Percentiles rank a stretch among this genome's conserved stretches.
phyloP scores from a whole-genome alignment of 1,284 basidiomycete genomes.

The Baeospora myosura region DNA sequence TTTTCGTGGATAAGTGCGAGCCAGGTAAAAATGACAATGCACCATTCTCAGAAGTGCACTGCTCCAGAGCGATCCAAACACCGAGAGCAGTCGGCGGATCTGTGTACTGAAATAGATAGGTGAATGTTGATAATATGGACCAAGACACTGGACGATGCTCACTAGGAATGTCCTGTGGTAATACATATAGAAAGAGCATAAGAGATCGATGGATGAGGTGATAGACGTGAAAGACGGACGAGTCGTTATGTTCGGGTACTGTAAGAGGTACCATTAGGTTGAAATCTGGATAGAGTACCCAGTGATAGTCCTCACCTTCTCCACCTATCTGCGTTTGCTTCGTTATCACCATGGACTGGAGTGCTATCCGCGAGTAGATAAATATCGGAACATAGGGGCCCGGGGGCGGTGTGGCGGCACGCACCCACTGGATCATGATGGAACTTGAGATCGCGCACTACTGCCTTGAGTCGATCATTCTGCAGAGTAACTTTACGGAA shows the following conservation, averaged over 20 bases:
- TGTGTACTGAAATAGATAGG: slow-evolving; percentile 61
- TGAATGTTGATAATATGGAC: not conserved
- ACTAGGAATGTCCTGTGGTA: slow-evolving; percentile 64
- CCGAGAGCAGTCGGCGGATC: slow-evolving; percentile 87
- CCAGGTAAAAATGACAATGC: slow-evolving; percentile 89
- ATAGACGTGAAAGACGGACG: slow-evolving; percentile 43
- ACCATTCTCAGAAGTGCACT: slow-evolving; percentile 78
- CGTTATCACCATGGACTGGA: slow-evolving; percentile 94
- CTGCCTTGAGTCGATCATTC: slow-evolving; percentile 55
- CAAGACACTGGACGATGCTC: slow-evolving; percentile 7
- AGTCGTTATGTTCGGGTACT: slow-evolving; percentile 79
- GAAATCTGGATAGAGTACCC: slow-evolving; percentile 3
- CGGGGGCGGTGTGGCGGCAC: too few species aligned
- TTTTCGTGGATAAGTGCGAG: slow-evolving; percentile 70
- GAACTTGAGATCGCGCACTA: slow-evolving; percentile 72
- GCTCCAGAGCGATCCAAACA: slow-evolving; percentile 93
- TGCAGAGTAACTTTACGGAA: slow-evolving; percentile 76
- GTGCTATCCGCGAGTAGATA: slow-evolving; percentile 35
- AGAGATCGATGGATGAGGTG: not conserved
- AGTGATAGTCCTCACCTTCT: slow-evolving; percentile 51
- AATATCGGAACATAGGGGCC: too few species aligned
- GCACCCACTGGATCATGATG: slow-evolving; percentile 78
- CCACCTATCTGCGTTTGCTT: slow-evolving; percentile 88
- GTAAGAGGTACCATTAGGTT: slow-evolving; percentile 5
- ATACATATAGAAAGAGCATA: slow-evolving; percentile 1